Percentiles rank a stretch among this genome's conserved stretches.
These are phyloP conservation scores for Globisporangium recalcitrans DNA, from an alignment of 352 stramenopile genomes.

Conservation along the genomic window DNA sequence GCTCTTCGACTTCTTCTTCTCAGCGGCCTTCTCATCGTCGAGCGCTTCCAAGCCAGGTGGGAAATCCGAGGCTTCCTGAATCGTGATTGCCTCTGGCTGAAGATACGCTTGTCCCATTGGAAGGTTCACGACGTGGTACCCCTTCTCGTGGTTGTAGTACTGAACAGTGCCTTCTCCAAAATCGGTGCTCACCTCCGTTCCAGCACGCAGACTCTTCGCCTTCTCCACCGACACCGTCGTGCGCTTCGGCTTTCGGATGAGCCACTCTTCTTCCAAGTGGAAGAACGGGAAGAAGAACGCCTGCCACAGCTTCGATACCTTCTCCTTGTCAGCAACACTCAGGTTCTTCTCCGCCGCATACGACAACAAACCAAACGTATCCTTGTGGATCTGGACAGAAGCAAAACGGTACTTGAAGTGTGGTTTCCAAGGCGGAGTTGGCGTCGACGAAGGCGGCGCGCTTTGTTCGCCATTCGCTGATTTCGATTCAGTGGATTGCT, in stretches of 20 bases:
- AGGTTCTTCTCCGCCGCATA: constrained; percentile 83
- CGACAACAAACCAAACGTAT: constrained; percentile 69
- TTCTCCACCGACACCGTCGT: constrained; percentile 62
- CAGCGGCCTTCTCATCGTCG: constrained; percentile 53
- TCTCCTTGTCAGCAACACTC: constrained; percentile 76
- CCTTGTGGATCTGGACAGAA: constrained; percentile 80
- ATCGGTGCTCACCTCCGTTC: constrained; percentile 71
- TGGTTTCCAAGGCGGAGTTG: constrained; percentile 39
- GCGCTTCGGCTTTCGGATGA: constrained; percentile 69
- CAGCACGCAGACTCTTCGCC: constrained; percentile 52
- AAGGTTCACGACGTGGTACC: constrained; percentile 63
- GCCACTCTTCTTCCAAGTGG: constrained; percentile 75
- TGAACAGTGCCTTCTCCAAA: constrained; percentile 81
- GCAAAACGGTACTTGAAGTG: constrained; percentile 74
- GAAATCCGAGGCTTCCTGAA: constrained; percentile 73
- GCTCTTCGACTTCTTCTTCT: constrained; percentile 31
- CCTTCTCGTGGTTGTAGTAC: constrained; percentile 60
- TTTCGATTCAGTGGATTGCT: constrained; percentile 23
- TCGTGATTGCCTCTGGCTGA: constrained; percentile 67
- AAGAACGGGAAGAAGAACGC: constrained; percentile 85
- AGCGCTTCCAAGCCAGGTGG: constrained; percentile 55
- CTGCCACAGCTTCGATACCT: constrained; percentile 82
- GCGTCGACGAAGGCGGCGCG: constrained; percentile 3
- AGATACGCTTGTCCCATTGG: constrained; percentile 65
- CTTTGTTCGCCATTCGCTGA: constrained; percentile 9